phyloP scores from a whole-genome alignment of 495 filamentous ascomycete species.

The Baudoinia panamericana region DNA sequence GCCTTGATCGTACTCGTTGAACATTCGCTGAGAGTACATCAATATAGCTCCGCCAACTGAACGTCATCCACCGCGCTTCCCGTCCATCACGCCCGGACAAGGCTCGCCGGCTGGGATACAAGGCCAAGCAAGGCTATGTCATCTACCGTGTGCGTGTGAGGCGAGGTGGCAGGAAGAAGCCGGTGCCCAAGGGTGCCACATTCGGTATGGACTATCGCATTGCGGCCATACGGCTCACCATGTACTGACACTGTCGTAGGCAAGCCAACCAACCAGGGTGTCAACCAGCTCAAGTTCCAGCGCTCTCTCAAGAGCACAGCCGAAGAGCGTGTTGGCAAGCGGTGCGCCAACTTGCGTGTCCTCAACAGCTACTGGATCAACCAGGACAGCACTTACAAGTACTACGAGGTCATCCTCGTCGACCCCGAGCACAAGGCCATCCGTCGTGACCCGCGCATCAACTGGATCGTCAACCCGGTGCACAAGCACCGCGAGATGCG shows the following conservation, averaged over 20 bases:
- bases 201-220: conserved; percentile 52
- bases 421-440: conserved; percentile 99
- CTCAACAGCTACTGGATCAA: conserved; percentile 99
- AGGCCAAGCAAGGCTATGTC: conserved; percentile 99
- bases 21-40: conserved; percentile 97
- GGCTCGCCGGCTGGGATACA: conserved; percentile 98
- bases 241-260: conserved; percentile 36
- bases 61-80: conserved; percentile 97
- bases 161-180: conserved; percentile 93
- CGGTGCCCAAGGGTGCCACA: conserved; percentile 87
- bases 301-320: conserved; percentile 91
- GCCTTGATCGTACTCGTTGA: conserved; percentile 98
- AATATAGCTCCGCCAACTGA: conserved; percentile 98
- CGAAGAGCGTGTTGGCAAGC: conserved; percentile 98
- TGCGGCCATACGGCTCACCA: not conserved
- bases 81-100: conserved; percentile 98
- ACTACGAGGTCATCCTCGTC: conserved; percentile 99
- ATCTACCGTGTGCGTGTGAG: conserved; percentile 98
- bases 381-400: conserved; percentile 99
- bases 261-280: conserved; percentile 99
- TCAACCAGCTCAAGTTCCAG: conserved; percentile 99
- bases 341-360: conserved; percentile 95
- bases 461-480: conserved; percentile 98
- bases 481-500: conserved; percentile 99
- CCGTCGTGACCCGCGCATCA: conserved; percentile 96